These are phyloP conservation scores for Pyrenophora graminea DNA, from an alignment of 2,329 filamentous ascomycete genomes.

Conservation along the genomic window DNA sequence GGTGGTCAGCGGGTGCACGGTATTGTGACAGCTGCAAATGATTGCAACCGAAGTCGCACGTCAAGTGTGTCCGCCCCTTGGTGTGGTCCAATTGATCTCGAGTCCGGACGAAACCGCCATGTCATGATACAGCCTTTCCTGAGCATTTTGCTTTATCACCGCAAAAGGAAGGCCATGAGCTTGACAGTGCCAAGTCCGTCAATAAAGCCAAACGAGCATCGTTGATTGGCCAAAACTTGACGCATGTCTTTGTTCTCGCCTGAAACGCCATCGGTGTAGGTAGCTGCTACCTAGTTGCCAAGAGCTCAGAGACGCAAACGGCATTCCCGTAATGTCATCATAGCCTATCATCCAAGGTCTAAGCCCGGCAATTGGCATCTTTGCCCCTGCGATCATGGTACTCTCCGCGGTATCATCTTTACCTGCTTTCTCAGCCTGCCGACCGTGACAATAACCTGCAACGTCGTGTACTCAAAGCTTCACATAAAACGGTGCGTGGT, in stretches of 20 bases:
- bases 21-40: conserved; percentile 9
- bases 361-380: conserved; percentile 1
- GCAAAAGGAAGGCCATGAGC: conserved; percentile 23
- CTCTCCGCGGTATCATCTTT: neutral
- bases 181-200: conserved; percentile 10
- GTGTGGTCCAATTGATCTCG: neutral
- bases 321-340: conserved; percentile 20
- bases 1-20: conserved; percentile 22
- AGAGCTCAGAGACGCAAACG: conserved; percentile 9
- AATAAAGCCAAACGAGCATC: neutral
- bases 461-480: neutral
- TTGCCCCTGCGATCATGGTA: conserved; percentile 5
- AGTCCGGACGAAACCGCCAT: neutral
- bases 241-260: conserved; percentile 12
- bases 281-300: conserved; percentile 12
- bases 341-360: conserved; percentile 19
- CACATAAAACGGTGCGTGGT: neutral
- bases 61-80: neutral
- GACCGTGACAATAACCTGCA: neutral
- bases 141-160: conserved; percentile 7
- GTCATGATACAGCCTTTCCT: conserved; percentile 5
- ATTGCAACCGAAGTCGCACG: conserved; percentile 1
- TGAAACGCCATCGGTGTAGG: conserved; percentile 15
- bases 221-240: conserved; percentile 17
- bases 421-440: neutral